Base-by-base conservation (phyloP, 2,329 filamentous ascomycete genomes). In the Chaetomium globosum region DNA sequence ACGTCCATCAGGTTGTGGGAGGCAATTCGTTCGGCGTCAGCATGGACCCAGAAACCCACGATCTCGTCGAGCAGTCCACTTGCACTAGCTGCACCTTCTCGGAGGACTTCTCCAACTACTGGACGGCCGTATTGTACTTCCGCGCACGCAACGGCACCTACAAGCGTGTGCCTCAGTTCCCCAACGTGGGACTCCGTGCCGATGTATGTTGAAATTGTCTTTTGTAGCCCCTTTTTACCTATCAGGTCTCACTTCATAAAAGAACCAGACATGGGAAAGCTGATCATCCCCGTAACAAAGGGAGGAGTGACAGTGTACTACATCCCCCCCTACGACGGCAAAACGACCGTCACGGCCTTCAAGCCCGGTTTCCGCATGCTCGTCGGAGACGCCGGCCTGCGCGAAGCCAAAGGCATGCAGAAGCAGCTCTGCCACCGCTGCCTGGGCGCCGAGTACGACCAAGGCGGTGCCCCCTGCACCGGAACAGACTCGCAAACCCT, bases 331-430 rank as follows among this genome's bases (percentile, higher is more conserved):
- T 74, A 76, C 66, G 71, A 73, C 56, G 72, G 72, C 12, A 72
- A 72, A 53, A 71, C 74, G 46, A 77, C 77, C 61, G 79, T 80
- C n/a, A 80, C 78, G 0, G 75, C 77, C 3, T 80, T 80, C 72
- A 77, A 77, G 67, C 75, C 78, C n/a, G 78, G 78, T 23, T 81
- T 81, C 73, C 75, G 78, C 46, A 80, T 80, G 78, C 76, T 78
- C 1, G 74, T 80, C 5, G 79, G 78, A 16, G 77, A 74, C 58
- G 66, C 71, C 21, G 72, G 68, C 31, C 68, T 74, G 4, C 59
- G 72, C n/a, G 71, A 72, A 2, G 73, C 73, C 56, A 76, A 75
- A 63, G 77, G 73, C 73, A 76, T 63, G 74, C 75, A 65, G 73
- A 75, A 72, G 54, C 74, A 74, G 23, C 74, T 81, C 5, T 79